Conservation (phyloP, 2,329 filamentous ascomycete genomes). For the Cercospora sp. region DNA sequence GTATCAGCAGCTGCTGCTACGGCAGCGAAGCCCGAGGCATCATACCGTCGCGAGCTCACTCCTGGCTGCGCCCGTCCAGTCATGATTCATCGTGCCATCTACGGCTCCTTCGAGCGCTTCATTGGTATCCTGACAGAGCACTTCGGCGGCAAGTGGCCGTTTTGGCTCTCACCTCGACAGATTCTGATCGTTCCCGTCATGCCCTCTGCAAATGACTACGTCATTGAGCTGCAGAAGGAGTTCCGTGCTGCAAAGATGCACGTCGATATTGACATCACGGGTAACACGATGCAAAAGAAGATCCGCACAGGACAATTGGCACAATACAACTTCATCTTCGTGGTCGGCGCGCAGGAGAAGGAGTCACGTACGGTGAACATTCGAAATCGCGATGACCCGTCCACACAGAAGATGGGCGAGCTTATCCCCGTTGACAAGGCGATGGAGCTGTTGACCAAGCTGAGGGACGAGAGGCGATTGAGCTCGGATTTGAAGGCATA, state of each 20-base stretch:
- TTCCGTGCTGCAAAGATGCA: constrained; percentile 68
- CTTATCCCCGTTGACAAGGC: constrained; percentile 62
- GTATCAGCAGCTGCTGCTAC: constrained; percentile 30
- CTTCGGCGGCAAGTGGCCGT: constrained; percentile 84
- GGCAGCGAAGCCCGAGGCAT: constrained; percentile 34
- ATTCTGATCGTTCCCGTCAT: constrained; percentile 77
- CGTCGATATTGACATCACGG: constrained; percentile 68
- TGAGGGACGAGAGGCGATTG: constrained; percentile 48
- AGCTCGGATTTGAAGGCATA: constrained; percentile 18
- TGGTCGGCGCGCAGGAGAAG: constrained; percentile 64
- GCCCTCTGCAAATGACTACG: constrained; percentile 70
- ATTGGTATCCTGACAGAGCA: constrained; percentile 80
- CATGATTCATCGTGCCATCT: constrained; percentile 82
- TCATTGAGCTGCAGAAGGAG: constrained; percentile 68
- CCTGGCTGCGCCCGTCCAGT: constrained; percentile 76
- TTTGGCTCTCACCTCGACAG: constrained; percentile 84
- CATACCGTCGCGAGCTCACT: constrained; percentile 54
- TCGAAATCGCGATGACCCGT: constrained; percentile 63
- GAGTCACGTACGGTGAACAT: constrained; percentile 62
- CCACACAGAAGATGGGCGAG: constrained; percentile 62
- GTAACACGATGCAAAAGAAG: constrained; percentile 87
- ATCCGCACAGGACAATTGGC: constrained; percentile 77
- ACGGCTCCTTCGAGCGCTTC: constrained; percentile 68
- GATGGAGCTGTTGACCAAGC: constrained; percentile 52
- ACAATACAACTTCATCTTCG: constrained; percentile 83